Base-by-base conservation (phyloP, 305 asterid species). In the Fraxinus dipetala region DNA sequence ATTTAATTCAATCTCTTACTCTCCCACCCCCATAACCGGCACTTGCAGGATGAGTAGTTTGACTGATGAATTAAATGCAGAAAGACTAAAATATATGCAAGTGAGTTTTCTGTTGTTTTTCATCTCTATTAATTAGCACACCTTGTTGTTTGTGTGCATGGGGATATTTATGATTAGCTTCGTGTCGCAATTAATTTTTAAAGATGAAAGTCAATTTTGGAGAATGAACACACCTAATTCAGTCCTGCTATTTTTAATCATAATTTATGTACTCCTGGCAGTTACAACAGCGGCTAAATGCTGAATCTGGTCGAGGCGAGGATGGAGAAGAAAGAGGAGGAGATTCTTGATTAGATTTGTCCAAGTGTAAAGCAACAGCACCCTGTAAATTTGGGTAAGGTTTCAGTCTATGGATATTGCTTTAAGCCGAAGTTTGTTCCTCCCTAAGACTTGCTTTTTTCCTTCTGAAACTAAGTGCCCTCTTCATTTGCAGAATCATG, bases 61-160 rank as follows among this genome's bases (percentile, higher is more conserved):
- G 94, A 93, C 98, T 0, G 97, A 95, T 77, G 99, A 96, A 85
- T 92, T 96, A 90, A 92, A 91, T 79, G 83, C 92, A 7, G 99
- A 95, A 86, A 96, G 85, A 85, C 83, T 90, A 1, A 96, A 93
- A 89, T 90, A 92, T 88, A 80, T 83, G 90, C 98, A 95, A 85
- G 99, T 96, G 88, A 90, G 96, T 88, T 78, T 76, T 54, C 83
- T 65, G 54, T 69, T 65, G 75, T 16, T 70, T 70, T 70, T 32
- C 76, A 16, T 70, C 45, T 30, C 43, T 70, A 70, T 70, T 67
- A 28, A 13, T 67, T 13, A 14, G 45, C 76, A 30, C 22, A 5
- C 45, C 22, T 28, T 26, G 22, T 28, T 56, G 77, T 84, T 22
- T 69, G 74, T 69, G 74, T 14, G 38, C 38, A 63, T 74, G 77